Conservation (phyloP, 331 rosid species). For the Quercus lobata region DNA sequence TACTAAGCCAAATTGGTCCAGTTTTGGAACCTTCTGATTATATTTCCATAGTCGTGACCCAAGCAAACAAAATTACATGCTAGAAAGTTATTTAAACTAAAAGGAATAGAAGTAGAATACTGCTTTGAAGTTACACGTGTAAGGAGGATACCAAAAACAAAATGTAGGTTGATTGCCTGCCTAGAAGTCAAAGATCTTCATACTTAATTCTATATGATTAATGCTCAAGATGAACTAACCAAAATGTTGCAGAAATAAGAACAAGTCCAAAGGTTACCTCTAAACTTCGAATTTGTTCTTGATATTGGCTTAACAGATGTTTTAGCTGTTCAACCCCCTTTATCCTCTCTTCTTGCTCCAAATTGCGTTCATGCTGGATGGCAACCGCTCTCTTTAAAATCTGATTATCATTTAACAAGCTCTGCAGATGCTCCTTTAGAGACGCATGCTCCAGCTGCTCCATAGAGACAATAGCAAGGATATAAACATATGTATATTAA, state of each 20-base stretch:
- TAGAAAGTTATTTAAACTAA: background rate
- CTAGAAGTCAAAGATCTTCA: background rate
- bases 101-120: background rate
- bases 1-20: background rate
- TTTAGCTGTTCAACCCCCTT: constrained; percentile 33
- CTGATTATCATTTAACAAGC: constrained; percentile 36
- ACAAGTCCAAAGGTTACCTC: constrained; percentile 17
- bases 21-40: background rate
- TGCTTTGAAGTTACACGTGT: background rate
- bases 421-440: constrained; percentile 31
- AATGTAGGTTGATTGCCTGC: background rate
- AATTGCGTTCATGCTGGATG: constrained; percentile 37
- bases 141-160: background rate
- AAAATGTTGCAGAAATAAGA: background rate
- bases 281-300: constrained; percentile 31
- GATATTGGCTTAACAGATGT: constrained; percentile 29
- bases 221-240: background rate
- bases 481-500: background rate
- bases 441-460: constrained; percentile 27
- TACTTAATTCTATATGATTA: background rate
- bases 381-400: constrained; percentile 43
- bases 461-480: background rate
- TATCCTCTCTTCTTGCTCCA: constrained; percentile 37
- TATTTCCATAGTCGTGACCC: background rate
- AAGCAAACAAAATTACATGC: background rate